Base-by-base conservation (phyloP, 495 filamentous ascomycete species). In the Parathielavia hyrcaniae region DNA sequence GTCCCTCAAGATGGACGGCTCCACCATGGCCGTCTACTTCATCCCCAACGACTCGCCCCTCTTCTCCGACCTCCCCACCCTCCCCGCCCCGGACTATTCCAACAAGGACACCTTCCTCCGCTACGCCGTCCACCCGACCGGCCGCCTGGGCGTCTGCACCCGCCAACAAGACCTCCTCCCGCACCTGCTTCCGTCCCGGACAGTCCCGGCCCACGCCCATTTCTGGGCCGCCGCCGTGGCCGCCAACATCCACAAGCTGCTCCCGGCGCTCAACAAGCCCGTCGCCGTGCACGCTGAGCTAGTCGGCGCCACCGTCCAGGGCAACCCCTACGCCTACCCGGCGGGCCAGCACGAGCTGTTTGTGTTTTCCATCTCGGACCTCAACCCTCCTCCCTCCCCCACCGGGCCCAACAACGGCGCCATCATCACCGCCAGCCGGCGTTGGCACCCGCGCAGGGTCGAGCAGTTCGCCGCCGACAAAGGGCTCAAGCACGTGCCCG, bases 211-310 rank as follows among this genome's bases (percentile, higher is more conserved):
- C 14, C n/a, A 41, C 1, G 49, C 51, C n/a, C n/a, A 30, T 12
- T 64, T 50, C 44, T 68, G 67, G 67, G 22, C 23, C 9, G 53
- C 56, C 3, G 58, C 66, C 5, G 6, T 67, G 12, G 45, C 38
- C 2, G 34, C 56, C 1, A 26, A 51, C 12, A 34, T 68, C 1
- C 60, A 61, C 30, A 17, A 23, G 16, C 58, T 59, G 48, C 61
- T 70, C 5, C 12, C 52, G 0, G 4, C 36, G 0, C 13, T 64
- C 0, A 47, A 36, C 13, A 13, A 34, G 20, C 45, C 43, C 44
- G 54, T 73, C 5, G 67, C 60, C 5, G 50, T 71, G 40, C 67
- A 69, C 34, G 69, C 65, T 4, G 70, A 71, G 59, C 52, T 71
- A 0, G 60, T 68, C 16, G 70, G 70, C 7, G 38, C 47, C 32